Percentiles rank a stretch among this genome's conserved stretches.
Evolutionary conservation across 768 basidiomycete species (phyloP).

Genomic region (Psilocybe cyanescens): DNA sequence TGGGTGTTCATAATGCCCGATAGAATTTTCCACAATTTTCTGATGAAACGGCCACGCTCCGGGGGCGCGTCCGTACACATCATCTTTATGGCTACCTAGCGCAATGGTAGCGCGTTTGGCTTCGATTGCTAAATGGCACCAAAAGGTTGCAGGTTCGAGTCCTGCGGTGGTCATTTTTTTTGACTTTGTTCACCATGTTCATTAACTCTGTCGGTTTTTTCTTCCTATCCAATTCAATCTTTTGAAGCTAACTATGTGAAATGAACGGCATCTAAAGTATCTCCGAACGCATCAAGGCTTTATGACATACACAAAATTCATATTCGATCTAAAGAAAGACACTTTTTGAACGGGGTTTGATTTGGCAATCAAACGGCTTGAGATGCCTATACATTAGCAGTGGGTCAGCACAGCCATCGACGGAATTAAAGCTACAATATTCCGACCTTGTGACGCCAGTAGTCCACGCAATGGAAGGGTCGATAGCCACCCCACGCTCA

Average conservation of each 20-base stretch:
- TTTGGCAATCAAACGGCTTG: conserved; percentile 27
- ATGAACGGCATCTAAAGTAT: too few species aligned
- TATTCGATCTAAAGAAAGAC: conserved; percentile 13
- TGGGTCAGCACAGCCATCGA: background rate
- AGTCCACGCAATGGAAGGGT: conserved; percentile 36
- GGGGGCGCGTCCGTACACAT: too few species aligned
- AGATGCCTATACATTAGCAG: conserved; percentile 21
- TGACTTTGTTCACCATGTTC: too few species aligned
- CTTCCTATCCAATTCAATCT: too few species aligned
- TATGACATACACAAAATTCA: background rate
- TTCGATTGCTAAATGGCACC: conserved; percentile 78
- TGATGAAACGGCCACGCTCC: too few species aligned
- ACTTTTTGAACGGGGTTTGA: conserved; percentile 25
- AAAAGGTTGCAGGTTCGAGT: conserved; percentile 97
- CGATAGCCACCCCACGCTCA: conserved; percentile 36
- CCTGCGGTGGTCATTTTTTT: conserved; percentile 80
- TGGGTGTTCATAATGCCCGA: too few species aligned
- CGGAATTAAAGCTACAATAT: background rate
- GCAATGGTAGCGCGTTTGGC: conserved; percentile 97
- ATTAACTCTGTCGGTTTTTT: too few species aligned
- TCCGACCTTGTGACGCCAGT: conserved; percentile 30
- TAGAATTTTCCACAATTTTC: too few species aligned
- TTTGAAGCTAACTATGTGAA: too few species aligned
- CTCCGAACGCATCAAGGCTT: background rate
- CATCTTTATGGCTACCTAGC: conserved; percentile 68